A percentile compares a stretch with the other conserved stretches of the same genome.
Conservation (phyloP, 31 red algal genomes). For the Pterothamnion heteromorphum region DNA sequence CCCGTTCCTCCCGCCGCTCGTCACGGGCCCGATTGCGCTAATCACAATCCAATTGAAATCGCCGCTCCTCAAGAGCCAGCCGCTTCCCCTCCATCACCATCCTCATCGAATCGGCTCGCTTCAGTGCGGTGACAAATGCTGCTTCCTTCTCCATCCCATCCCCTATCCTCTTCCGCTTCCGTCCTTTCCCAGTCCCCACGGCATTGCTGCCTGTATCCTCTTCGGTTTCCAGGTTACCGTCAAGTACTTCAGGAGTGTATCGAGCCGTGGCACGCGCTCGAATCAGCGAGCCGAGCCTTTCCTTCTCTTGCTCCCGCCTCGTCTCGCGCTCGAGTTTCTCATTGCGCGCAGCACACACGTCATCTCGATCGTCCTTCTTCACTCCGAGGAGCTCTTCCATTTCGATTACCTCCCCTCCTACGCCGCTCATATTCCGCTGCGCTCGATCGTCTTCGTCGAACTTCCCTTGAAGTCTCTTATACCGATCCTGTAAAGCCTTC, state of each 20-base stretch:
- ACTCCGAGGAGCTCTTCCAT: neutral
- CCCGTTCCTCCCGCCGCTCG: neutral
- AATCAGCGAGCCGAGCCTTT: neutral
- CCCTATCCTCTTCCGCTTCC: neutral
- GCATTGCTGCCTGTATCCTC: neutral
- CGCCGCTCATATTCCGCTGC: neutral
- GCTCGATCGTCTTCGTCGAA: neutral
- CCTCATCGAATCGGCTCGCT: no score
- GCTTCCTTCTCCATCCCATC: neutral
- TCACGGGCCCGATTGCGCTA: neutral
- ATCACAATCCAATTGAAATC: neutral
- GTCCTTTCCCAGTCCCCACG: neutral
- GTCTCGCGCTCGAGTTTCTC: no score
- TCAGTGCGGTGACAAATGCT: neutral
- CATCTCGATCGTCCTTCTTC: neutral
- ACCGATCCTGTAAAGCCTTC: conserved; percentile 8
- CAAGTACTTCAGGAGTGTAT: no score
- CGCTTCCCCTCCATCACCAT: no score
- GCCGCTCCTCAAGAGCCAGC: no score
- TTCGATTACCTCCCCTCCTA: neutral
- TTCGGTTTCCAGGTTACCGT: no score
- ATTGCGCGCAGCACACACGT: neutral
- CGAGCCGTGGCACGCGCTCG: neutral
- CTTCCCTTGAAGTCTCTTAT: conserved; percentile 2
- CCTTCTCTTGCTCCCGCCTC: no score